A percentile compares a stretch with the other conserved stretches of the same genome.
phyloP scores from a whole-genome alignment of 2,329 filamentous ascomycete genomes.

The Hypoxylon rubiginosum region DNA sequence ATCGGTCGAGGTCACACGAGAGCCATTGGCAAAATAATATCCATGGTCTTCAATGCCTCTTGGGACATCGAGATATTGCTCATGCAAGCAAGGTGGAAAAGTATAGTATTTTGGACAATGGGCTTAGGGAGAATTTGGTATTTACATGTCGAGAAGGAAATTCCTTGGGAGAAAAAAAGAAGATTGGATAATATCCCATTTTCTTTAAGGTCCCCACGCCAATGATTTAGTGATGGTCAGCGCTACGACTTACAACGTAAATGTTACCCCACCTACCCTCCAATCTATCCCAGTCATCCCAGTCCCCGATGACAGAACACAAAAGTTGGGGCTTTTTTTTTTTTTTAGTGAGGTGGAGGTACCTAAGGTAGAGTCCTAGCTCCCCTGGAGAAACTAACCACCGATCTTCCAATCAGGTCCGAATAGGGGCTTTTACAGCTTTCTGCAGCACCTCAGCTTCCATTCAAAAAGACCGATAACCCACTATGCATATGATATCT shows the following conservation, averaged over 20 bases:
- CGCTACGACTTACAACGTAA: conserved; percentile 23
- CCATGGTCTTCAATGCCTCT: conserved; percentile 42
- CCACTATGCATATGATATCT: background rate
- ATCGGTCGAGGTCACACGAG: conserved; percentile 35
- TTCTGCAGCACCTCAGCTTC: conserved; percentile 1
- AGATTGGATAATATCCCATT: conserved; percentile 40
- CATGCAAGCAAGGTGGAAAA: conserved; percentile 16
- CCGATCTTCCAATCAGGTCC: background rate
- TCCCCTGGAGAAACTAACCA: background rate
- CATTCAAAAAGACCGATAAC: background rate
- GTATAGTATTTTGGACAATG: conserved; percentile 1
- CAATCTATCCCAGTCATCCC: conserved; percentile 3
- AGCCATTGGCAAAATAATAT: conserved; percentile 42
- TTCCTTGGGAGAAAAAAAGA: conserved; percentile 25
- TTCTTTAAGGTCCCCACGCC: conserved; percentile 32
- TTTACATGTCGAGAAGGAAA: conserved; percentile 1
- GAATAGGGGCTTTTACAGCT: background rate
- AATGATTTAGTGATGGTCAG: conserved; percentile 39
- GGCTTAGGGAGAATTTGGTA: background rate
- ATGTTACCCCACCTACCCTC: conserved; percentile 27
- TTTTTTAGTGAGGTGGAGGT: too few species aligned
- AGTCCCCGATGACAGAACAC: background rate
- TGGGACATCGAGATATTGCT: conserved; percentile 38
- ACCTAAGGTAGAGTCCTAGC: too few species aligned
- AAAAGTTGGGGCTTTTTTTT: background rate